Base-by-base conservation (phyloP, 2,329 filamentous ascomycete genomes). In the Monosporascus cannonballus region DNA sequence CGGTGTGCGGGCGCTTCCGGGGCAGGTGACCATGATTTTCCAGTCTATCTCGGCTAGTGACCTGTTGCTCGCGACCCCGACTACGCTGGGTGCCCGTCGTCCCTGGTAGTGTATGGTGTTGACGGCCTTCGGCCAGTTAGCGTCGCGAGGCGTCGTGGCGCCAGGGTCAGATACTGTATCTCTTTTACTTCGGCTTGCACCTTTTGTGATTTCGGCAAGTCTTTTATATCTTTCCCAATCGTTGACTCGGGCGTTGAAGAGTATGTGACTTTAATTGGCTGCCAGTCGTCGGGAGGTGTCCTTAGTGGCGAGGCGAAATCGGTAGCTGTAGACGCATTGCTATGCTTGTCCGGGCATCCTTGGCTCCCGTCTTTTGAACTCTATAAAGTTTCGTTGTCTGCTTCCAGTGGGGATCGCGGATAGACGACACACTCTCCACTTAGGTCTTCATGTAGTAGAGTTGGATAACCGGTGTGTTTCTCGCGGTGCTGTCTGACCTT, bases 371-470 rank as follows among this genome's bases (percentile, higher is more conserved):
- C 41, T 4, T 44, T 9, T 24, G 41, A 44, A 6, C 20, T 15
- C 11, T 44, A 6, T 6, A 24, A 15, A 22, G 18, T 44, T 44
- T 44, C 41, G 11, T 18, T 22, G 41, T 22, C 41, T 14, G 11
- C n/a, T 44, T 20, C 41, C 20, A 4, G 11, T 24, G 11, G 15
- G 11, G n/a, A 14, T 22, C 20, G 7, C 36, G 22, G 1, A n/a
- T 54, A 56, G 49, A 50, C 54, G 14, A 48, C 46, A 14, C 47
- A 48, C 25, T 58, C 52, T 15, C 51, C 51, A 36, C 46, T 48
- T 15, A 58, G 30, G 30, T 58, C 50, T 37, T 56, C 52, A 38
- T 56, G 47, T 8, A 54, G 48, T 14, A 58, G 44, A 6, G 52
- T 39, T 1, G 37, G 9, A 6, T 46, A 54, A 2, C 52, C 54